phyloP scores from a whole-genome alignment of 2,329 filamentous ascomycete species.

The Ophiosphaerella korrae region DNA sequence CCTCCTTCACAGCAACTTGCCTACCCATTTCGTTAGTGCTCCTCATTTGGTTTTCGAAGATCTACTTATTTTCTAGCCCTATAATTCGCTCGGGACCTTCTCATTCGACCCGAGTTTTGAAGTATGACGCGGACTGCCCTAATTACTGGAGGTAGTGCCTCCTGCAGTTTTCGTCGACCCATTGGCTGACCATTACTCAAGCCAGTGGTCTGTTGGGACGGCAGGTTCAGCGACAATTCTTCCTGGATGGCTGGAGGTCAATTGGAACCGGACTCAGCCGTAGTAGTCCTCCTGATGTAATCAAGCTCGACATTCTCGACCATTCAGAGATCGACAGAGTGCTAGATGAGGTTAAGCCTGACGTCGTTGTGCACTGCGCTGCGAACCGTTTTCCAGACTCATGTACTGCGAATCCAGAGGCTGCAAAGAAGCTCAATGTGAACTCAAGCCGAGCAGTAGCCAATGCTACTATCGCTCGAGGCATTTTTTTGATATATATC shows the following conservation, averaged over 20 bases:
- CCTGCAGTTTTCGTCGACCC: conserved; percentile 1
- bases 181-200: conserved; percentile 23
- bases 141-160: conserved; percentile 70
- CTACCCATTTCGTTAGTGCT: not conserved
- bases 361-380: conserved; percentile 86
- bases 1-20: conserved; percentile 1
- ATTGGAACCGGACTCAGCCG: conserved; percentile 66
- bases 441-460: conserved; percentile 71
- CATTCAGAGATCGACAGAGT: conserved; percentile 52
- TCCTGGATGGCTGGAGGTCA: conserved; percentile 63
- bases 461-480: conserved; percentile 65
- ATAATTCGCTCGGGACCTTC: not conserved
- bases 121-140: conserved; percentile 63
- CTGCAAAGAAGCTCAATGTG: conserved; percentile 75
- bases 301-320: conserved; percentile 58
- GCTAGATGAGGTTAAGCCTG: conserved; percentile 63
- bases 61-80: not conserved
- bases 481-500: conserved; percentile 73
- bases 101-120: conserved; percentile 3
- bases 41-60: not conserved
- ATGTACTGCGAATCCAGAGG: conserved; percentile 78
- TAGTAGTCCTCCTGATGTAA: conserved; percentile 69
- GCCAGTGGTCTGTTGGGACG: conserved; percentile 81
- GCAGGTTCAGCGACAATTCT: conserved; percentile 75
- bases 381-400: conserved; percentile 88